Percentiles rank a stretch among this genome's conserved stretches.
These are phyloP conservation scores for Protomyces gravidus DNA, from an alignment of 1,139 yeast species.

Conservation along the genomic window DNA sequence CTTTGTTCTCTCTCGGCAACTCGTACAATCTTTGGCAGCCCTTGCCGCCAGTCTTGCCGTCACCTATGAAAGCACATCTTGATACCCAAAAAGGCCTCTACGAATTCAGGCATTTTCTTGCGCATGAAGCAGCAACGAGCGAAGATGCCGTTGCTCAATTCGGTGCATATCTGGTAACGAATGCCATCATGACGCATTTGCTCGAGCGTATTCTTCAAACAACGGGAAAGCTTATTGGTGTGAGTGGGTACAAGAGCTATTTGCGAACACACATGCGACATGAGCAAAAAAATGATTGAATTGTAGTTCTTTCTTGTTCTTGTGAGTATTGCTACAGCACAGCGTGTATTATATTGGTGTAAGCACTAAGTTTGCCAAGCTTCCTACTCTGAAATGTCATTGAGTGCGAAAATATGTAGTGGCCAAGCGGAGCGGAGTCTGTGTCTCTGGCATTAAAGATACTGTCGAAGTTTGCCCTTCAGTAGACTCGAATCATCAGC, in stretches of 20 bases:
- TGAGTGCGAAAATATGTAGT: no score
- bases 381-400: no score
- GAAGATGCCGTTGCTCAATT: conserved; percentile 15
- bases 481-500: no score
- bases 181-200: conserved; percentile 20
- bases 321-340: no score
- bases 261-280: conserved; percentile 9
- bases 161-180: conserved; percentile 11
- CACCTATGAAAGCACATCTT: conserved; percentile 14
- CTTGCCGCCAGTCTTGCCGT: conserved; percentile 7
- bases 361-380: no score
- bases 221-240: conserved; percentile 10
- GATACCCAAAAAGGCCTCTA: conserved; percentile 5
- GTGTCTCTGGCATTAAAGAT: no score
- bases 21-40: conserved; percentile 17
- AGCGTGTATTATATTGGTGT: no score
- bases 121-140: not conserved
- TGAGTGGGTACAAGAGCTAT: conserved; percentile 13
- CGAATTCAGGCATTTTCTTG: not conserved
- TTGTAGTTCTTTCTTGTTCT: not conserved
- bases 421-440: no score
- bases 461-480: no score
- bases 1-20: conserved; percentile 8
- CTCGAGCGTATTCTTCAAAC: conserved; percentile 6
- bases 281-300: not conserved